Base-by-base conservation (phyloP, 257 asterid genomes). In the Buddleja alternifolia region DNA sequence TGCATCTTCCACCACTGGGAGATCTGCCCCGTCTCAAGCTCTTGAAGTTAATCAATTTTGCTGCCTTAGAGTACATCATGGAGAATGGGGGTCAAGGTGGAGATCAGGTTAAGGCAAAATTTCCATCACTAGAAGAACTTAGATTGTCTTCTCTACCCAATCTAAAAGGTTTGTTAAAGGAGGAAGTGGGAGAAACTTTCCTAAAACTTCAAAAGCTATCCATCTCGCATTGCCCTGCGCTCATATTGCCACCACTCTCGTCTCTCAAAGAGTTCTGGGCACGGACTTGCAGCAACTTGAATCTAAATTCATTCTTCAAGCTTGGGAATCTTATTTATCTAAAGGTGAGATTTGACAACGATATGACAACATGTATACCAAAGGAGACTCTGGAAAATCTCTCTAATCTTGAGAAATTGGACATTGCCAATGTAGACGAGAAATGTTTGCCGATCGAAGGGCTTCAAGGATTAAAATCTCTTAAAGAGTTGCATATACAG, bases 1-100 rank as follows among this genome's bases (percentile, higher is more conserved):
- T 9, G 23, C 24, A 12, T 60, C 69, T 78, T 36, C 70, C 76
- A 40, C 64, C 14, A 16, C 39, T 78, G 25, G 77, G 67, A 19
- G 71, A 63, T 39, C 15, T 78, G 14, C 79, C 70, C 9, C 36
- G 3, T 46, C 76, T 78, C 6, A 39, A 73, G 10, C 0, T 0
- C 8, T 11, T 78, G 53, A 0, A 2, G 0, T 65, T 78, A n/a
- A 0, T 1, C 0, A 10, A 11, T 3, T 23, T 60, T 32, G 51
- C 15, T 52, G 39, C 34, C 5, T 29, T 66, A 12, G 78, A 79
- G 58, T 75, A 71, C 47, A 39, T 74, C 11, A 8, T 52, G 11
- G 70, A 60, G 53, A 34, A 63, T 10, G 64, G 40, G 36, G 7
- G 1, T 20, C 3, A 36, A 14, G 48, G 0, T 39, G 25, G 15